A percentile compares a stretch with the other conserved stretches of the same genome.
phyloP scores from a whole-genome alignment of 2,329 filamentous ascomycete species.

The Arthrobotrys megalospora region DNA sequence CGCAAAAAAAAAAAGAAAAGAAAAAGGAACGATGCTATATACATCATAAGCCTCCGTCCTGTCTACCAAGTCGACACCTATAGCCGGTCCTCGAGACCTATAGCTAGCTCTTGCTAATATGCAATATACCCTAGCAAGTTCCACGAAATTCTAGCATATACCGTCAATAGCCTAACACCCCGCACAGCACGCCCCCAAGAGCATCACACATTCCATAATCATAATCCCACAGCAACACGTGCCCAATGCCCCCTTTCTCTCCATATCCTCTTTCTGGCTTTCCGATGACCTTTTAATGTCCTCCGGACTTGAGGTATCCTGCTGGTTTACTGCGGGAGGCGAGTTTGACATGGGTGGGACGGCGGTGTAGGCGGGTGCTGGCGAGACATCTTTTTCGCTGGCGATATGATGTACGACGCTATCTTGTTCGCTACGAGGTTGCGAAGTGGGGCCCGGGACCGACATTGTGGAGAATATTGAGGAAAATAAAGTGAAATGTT shows the following conservation, averaged over 20 bases:
- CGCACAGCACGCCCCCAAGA: background rate
- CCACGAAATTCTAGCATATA: background rate
- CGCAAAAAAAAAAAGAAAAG: too few species aligned
- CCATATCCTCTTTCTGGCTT: background rate
- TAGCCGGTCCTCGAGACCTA: background rate
- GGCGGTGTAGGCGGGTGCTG: background rate
- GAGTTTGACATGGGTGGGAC: conserved; percentile 20
- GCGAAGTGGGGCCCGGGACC: background rate
- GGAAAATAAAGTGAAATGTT: background rate
- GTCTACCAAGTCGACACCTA: too few species aligned
- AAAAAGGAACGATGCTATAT: too few species aligned
- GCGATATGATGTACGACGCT: background rate
- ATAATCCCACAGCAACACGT: background rate
- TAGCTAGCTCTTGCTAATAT: background rate
- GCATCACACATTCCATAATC: background rate
- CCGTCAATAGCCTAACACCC: background rate
- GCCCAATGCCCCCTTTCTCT: too few species aligned
- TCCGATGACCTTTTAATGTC: background rate
- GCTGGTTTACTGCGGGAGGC: background rate
- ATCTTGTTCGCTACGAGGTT: background rate
- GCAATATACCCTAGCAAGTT: background rate
- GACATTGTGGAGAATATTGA: background rate
- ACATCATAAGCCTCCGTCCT: too few species aligned
- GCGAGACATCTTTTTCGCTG: background rate
- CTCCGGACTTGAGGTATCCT: background rate